A percentile compares a stretch with the other conserved stretches of the same genome.
phyloP scores from a whole-genome alignment of 495 filamentous ascomycete species.

The Aspergillus panamensis region DNA sequence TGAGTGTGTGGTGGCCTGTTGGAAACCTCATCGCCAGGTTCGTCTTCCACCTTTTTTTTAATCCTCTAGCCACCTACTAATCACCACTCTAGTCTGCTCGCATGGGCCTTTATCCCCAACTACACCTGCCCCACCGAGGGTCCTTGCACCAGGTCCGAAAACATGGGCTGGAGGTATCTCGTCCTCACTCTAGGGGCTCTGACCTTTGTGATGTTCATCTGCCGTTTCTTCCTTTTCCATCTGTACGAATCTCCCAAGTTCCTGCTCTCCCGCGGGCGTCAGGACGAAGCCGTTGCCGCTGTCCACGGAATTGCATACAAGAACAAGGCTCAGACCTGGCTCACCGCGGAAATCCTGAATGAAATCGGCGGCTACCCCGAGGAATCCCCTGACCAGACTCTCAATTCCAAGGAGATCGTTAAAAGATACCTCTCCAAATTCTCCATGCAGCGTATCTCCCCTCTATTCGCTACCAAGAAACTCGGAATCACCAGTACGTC shows the following conservation, averaged over 20 bases:
- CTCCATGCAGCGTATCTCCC: conserved; percentile 49
- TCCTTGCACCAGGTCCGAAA: conserved; percentile 54
- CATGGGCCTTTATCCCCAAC: conserved; percentile 56
- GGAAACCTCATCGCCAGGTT: conserved; percentile 51
- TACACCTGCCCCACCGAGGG: conserved; percentile 39
- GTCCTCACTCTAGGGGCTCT: conserved; percentile 66
- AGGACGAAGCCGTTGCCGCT: conserved; percentile 68
- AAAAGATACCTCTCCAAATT: conserved; percentile 53
- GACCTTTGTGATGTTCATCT: conserved; percentile 63
- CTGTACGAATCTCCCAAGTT: conserved; percentile 82
- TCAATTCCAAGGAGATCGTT: conserved; percentile 44
- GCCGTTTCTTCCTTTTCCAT: conserved; percentile 73
- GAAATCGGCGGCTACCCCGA: conserved; percentile 49
- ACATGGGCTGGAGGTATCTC: conserved; percentile 84
- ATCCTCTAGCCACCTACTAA: conserved; percentile 17
- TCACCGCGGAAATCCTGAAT: conserved; percentile 51
- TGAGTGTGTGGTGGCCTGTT: conserved; percentile 60
- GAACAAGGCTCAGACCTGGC: conserved; percentile 51
- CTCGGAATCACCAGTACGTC: conserved; percentile 45
- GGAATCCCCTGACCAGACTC: conserved; percentile 30
- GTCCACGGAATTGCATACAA: conserved; percentile 59
- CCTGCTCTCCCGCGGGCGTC: conserved; percentile 65
- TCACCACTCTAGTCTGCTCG: conserved; percentile 41
- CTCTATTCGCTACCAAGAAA: conserved; percentile 52
- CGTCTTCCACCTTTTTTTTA: conserved; percentile 11